Conservation (phyloP, 306 rosid genomes). For the Rosa multiflora region DNA sequence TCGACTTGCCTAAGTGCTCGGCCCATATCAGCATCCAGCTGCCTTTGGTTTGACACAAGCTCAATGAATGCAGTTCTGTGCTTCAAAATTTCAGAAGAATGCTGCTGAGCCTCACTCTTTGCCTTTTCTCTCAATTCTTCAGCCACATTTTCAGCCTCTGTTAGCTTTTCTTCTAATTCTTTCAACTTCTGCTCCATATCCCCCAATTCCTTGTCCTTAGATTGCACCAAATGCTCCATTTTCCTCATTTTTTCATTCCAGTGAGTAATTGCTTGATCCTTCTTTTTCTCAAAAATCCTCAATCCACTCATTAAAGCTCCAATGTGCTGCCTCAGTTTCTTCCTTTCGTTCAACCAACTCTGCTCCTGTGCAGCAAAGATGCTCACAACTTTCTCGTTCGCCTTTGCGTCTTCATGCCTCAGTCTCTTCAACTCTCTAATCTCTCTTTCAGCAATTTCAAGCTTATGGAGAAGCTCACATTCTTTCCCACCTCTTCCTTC, state of each 20-base stretch:
- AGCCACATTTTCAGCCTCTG: slow-evolving; percentile 48
- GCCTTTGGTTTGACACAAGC: slow-evolving; percentile 86
- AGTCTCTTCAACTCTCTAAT: slow-evolving; percentile 63
- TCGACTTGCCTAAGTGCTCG: slow-evolving; percentile 66
- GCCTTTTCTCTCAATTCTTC: slow-evolving; percentile 63
- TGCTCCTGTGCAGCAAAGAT: slow-evolving; percentile 94
- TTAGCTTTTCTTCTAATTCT: slow-evolving; percentile 62
- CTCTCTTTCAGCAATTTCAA: slow-evolving; percentile 60
- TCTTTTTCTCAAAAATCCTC: slow-evolving; percentile 60
- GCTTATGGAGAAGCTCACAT: slow-evolving; percentile 38
- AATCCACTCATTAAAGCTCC: slow-evolving; percentile 64
- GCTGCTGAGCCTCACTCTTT: slow-evolving; percentile 60
- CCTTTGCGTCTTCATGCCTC: slow-evolving; percentile 89
- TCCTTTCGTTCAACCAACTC: slow-evolving; percentile 75
- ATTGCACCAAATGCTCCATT: slow-evolving; percentile 54
- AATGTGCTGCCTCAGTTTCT: slow-evolving; percentile 62
- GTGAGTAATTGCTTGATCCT: slow-evolving; percentile 40
- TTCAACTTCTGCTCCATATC: slow-evolving; percentile 54
- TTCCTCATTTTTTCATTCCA: slow-evolving; percentile 56
- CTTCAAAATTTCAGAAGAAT: slow-evolving; percentile 82
- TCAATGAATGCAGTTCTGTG: slow-evolving; percentile 91
- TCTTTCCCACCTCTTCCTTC: slow-evolving; percentile 35
- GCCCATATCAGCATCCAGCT: slow-evolving; percentile 77
- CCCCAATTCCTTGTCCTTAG: slow-evolving; percentile 53
- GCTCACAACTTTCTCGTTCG: slow-evolving; percentile 91